Percentiles rank a stretch among this genome's conserved stretches.
These are phyloP conservation scores for Lonicera japonica DNA, from an alignment of 129 eudicot species.

Conservation along the genomic window DNA sequence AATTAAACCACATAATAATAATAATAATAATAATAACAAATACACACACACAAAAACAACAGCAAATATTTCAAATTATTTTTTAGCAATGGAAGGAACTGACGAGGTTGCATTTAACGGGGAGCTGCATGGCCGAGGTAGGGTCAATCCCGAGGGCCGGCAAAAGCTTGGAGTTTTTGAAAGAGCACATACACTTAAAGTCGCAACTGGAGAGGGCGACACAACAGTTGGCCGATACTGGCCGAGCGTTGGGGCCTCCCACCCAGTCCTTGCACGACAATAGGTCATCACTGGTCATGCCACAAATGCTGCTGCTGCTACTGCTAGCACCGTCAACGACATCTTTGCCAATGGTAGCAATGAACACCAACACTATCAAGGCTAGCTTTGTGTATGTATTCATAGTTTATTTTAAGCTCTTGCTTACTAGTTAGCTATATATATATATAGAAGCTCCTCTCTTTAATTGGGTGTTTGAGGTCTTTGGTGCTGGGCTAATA, in stretches of 20 bases:
- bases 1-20: too few relatives aligned
- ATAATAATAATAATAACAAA: too few relatives aligned
- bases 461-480: slow-evolving; percentile 10
- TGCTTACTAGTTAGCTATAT: neutral
- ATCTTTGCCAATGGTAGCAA: slow-evolving; percentile 14
- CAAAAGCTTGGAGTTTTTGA: slow-evolving; percentile 27
- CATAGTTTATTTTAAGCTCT: slow-evolving; percentile 19
- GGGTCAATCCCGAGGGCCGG: slow-evolving; percentile 29
- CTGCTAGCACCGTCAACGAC: slow-evolving; percentile 4
- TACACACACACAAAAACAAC: too few relatives aligned
- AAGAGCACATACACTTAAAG: slow-evolving; percentile 45
- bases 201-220: slow-evolving; percentile 30
- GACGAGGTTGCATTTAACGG: slow-evolving; percentile 32
- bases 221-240: slow-evolving; percentile 33
- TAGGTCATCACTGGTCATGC: slow-evolving; percentile 17
- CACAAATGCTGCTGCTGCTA: slow-evolving; percentile 18
- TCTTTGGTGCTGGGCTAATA: neutral
- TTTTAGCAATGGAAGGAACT: slow-evolving; percentile 5
- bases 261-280: slow-evolving; percentile 25
- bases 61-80: too few relatives aligned
- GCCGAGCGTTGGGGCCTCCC: slow-evolving; percentile 26
- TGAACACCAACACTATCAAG: slow-evolving; percentile 13
- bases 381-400: slow-evolving; percentile 33
- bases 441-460: neutral
- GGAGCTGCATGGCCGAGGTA: slow-evolving; percentile 30